A percentile compares a stretch with the other conserved stretches of the same genome.
Evolutionary conservation across 768 basidiomycete species (phyloP).

Genomic region (Serendipita vermifera): DNA sequence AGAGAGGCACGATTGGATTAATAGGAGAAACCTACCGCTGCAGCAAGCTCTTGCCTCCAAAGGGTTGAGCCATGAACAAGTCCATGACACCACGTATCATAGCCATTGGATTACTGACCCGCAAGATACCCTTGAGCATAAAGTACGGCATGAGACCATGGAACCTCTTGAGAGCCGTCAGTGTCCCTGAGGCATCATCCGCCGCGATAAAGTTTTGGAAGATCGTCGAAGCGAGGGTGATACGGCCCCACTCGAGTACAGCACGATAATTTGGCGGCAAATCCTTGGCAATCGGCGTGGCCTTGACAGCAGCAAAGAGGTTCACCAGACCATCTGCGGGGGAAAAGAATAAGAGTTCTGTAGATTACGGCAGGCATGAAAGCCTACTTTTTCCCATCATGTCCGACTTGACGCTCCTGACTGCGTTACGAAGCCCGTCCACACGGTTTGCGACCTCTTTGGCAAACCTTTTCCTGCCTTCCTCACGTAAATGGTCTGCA

Average conservation of each 20-base stretch:
- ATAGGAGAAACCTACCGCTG: constrained; percentile 46
- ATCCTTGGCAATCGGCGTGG: constrained; percentile 59
- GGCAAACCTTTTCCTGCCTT: constrained; percentile 74
- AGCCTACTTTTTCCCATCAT: constrained; percentile 66
- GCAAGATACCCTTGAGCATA: constrained; percentile 80
- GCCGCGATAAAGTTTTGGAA: constrained; percentile 92
- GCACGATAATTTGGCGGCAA: constrained; percentile 77
- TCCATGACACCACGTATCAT: constrained; percentile 93
- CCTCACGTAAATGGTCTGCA: constrained; percentile 75
- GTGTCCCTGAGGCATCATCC: constrained; percentile 81
- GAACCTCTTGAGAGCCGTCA: constrained; percentile 76
- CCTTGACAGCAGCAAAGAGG: constrained; percentile 80
- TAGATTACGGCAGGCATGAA: constrained; percentile 3
- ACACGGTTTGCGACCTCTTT: constrained; percentile 77
- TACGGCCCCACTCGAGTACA: constrained; percentile 91
- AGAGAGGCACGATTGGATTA: neutral
- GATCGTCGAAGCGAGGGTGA: constrained; percentile 90
- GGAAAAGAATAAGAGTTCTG: neutral
- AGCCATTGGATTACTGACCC: constrained; percentile 86
- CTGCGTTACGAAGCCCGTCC: constrained; percentile 68
- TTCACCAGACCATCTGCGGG: constrained; percentile 72
- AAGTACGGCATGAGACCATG: constrained; percentile 98
- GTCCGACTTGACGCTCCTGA: constrained; percentile 84
- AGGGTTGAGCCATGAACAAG: constrained; percentile 92
- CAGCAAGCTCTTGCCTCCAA: constrained; percentile 82